These are phyloP conservation scores for Lunularia cruciata DNA, from an alignment of 225 moss, liverwort and hornwort genomes.

Conservation along the genomic window DNA sequence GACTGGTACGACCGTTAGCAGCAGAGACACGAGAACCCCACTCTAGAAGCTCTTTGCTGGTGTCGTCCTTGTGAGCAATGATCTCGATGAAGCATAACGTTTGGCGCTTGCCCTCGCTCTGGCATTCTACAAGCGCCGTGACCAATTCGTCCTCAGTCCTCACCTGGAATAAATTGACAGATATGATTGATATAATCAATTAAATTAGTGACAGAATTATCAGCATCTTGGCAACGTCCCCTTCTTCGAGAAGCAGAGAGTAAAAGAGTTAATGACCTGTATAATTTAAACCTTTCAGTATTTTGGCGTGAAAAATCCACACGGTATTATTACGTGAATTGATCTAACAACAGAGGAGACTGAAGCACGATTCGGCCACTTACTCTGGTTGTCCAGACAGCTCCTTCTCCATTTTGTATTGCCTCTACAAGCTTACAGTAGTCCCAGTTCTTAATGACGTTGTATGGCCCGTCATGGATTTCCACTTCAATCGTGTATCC, in stretches of 20 bases:
- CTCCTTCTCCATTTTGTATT: slow-evolving; percentile 58
- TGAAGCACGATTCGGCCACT: too few relatives aligned
- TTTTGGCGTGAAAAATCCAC: too few relatives aligned
- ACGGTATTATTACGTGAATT: too few relatives aligned
- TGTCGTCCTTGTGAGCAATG: slow-evolving; percentile 53
- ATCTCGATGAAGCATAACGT: slow-evolving; percentile 55
- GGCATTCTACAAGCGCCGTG: slow-evolving; percentile 30
- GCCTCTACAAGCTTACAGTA: slow-evolving; percentile 52
- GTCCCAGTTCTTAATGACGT: slow-evolving; percentile 65
- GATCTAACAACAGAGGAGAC: not conserved
- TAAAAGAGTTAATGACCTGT: too few relatives aligned
- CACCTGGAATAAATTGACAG: slow-evolving; percentile 31
- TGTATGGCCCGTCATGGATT: slow-evolving; percentile 65
- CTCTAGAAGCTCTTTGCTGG: slow-evolving; percentile 55
- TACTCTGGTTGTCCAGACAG: slow-evolving; percentile 49
- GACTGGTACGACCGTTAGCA: slow-evolving; percentile 44
- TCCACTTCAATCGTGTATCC: slow-evolving; percentile 61
- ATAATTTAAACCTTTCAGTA: too few relatives aligned
- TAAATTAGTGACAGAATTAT: too few relatives aligned
- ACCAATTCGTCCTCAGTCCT: slow-evolving; percentile 36
- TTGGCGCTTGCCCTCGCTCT: slow-evolving; percentile 25
- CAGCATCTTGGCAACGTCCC: too few relatives aligned
- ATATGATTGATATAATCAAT: too few relatives aligned
- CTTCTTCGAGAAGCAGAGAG: too few relatives aligned
- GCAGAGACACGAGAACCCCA: slow-evolving; percentile 61